These are phyloP conservation scores for Aspergillus proliferans DNA, from an alignment of 2,329 filamentous ascomycete genomes.

Conservation along the genomic window DNA sequence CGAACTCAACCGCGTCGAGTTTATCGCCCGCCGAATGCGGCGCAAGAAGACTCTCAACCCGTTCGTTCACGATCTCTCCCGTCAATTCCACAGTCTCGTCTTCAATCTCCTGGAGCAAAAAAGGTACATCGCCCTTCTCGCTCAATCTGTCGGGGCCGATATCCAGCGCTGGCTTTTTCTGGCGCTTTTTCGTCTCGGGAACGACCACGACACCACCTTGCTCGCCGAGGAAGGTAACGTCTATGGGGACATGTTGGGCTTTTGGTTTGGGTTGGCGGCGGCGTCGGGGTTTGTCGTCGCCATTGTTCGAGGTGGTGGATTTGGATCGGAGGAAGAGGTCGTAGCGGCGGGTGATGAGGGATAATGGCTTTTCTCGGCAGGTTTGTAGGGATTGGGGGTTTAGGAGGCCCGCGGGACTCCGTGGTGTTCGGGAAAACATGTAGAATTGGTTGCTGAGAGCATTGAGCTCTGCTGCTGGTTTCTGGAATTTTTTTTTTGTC, in stretches of 20 bases:
- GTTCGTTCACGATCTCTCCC: slow-evolving; percentile 13
- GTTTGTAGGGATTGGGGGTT: slow-evolving; percentile 11
- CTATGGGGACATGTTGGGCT: too few relatives aligned
- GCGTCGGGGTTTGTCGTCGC: slow-evolving; percentile 4
- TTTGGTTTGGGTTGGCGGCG: background rate
- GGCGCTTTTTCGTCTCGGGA: background rate
- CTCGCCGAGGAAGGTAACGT: too few relatives aligned
- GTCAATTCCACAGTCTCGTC: slow-evolving; percentile 10
- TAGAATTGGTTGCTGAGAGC: slow-evolving; percentile 5
- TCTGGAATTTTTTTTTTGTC: background rate
- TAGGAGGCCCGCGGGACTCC: slow-evolving; percentile 16
- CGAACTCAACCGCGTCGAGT: slow-evolving; percentile 22
- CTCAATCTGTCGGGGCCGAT: slow-evolving; percentile 3
- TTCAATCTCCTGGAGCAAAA: slow-evolving; percentile 22
- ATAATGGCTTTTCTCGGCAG: slow-evolving; percentile 4
- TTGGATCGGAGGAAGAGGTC: slow-evolving; percentile 16
- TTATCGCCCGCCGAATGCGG: slow-evolving; percentile 19
- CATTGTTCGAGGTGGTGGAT: slow-evolving; percentile 7
- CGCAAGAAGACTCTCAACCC: slow-evolving; percentile 23
- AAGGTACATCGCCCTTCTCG: slow-evolving; percentile 11
- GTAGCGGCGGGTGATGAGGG: slow-evolving; percentile 5
- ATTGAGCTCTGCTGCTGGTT: background rate
- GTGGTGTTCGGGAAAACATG: slow-evolving; percentile 23
- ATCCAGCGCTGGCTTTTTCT: slow-evolving; percentile 3
- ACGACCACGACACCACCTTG: background rate